Evolutionary conservation across 768 basidiomycete genomes (phyloP).

Genomic region (Agaricus subrufescens): DNA sequence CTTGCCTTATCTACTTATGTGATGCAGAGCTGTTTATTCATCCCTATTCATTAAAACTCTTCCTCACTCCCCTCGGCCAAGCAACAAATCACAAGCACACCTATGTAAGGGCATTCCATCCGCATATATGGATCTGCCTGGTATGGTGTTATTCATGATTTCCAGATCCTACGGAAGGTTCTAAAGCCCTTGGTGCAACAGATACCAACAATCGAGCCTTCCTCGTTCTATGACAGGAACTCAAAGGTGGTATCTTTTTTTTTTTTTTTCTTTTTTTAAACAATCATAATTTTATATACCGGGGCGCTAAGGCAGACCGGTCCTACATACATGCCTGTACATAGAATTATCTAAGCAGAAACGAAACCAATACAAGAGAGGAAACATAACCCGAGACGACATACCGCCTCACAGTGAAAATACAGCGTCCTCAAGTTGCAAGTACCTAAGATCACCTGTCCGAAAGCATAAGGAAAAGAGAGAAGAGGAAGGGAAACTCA

Average conservation of each 20-base stretch:
- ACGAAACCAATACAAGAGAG: no score
- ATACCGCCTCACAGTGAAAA: no score
- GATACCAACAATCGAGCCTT: constrained; percentile 32
- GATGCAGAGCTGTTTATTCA: constrained; percentile 40
- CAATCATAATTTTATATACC: no score
- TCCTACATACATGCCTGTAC: no score
- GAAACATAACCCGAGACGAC: no score
- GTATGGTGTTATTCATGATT: constrained; percentile 52
- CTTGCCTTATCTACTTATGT: constrained; percentile 44
- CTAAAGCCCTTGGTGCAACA: constrained; percentile 12
- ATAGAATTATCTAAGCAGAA: no score
- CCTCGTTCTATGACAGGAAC: constrained; percentile 40
- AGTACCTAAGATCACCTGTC: no score
- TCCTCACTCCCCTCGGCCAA: constrained; percentile 28
- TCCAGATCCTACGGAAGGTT: constrained; percentile 13
- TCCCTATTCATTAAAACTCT: constrained; percentile 29
- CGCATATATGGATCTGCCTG: constrained; percentile 48
- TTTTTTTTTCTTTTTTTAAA: no score
- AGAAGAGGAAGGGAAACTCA: no score
- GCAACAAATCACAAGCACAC: constrained; percentile 28
- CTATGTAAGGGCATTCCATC: constrained; percentile 31
- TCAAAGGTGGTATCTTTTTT: constrained; percentile 18
- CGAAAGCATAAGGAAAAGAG: no score
- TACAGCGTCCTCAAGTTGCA: no score
- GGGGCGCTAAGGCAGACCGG: no score